These are phyloP conservation scores for Dentipellis sp. DNA, from an alignment of 768 basidiomycete genomes.

Conservation along the genomic window DNA sequence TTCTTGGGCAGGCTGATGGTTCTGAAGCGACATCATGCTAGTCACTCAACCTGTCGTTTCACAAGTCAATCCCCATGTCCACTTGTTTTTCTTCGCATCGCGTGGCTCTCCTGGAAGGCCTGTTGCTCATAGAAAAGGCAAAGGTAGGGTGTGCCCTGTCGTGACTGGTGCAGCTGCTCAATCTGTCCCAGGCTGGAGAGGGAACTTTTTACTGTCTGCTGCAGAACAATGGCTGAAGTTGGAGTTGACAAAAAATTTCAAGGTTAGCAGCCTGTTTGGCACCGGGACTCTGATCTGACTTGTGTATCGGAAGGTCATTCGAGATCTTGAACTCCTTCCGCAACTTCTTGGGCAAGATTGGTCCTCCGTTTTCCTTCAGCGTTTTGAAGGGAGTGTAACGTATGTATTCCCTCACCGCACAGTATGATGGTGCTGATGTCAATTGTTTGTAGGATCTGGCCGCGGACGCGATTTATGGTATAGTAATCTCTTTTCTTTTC, in stretches of 20 bases:
- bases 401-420: conserved; percentile 28
- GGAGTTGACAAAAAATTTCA: conserved; percentile 95
- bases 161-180: background rate
- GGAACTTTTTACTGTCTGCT: conserved; percentile 87
- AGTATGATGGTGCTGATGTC: too few relatives aligned
- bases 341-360: conserved; percentile 90
- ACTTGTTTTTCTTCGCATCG: conserved; percentile 92
- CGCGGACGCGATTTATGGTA: conserved; percentile 70
- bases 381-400: conserved; percentile 86
- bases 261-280: conserved; percentile 29
- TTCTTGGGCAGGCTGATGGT: background rate
- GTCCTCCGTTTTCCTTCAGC: conserved; percentile 93
- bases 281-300: background rate
- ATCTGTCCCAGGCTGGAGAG: conserved; percentile 70
- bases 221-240: conserved; percentile 93
- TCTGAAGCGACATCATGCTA: conserved; percentile 18
- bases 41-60: conserved; percentile 92
- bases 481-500: conserved; percentile 11
- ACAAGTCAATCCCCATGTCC: conserved; percentile 88
- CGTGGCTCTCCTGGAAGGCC: conserved; percentile 86
- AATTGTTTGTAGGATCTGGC: conserved; percentile 55
- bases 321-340: conserved; percentile 94
- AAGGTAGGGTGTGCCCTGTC: conserved; percentile 37
- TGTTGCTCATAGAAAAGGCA: conserved; percentile 89
- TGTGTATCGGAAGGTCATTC: conserved; percentile 54